Evolutionary conservation across 495 filamentous ascomycete genomes (phyloP).

Genomic region (Aspergillus kassunensis): DNA sequence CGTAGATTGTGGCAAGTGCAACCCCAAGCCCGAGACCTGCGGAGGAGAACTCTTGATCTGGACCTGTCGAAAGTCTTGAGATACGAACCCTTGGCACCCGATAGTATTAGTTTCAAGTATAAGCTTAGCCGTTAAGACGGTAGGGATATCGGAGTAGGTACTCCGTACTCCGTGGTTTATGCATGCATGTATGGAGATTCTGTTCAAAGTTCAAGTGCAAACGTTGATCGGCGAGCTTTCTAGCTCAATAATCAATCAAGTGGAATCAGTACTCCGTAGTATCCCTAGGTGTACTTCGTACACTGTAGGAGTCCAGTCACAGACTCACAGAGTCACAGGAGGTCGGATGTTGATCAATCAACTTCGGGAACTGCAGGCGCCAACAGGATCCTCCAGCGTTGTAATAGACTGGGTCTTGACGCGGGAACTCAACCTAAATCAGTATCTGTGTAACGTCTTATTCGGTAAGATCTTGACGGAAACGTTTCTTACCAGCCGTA

Average conservation of each 20-base stretch:
- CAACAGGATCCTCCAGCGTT: background rate
- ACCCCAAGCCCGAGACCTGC: too few relatives aligned
- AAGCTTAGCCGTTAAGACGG: background rate
- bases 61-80: conserved; percentile 5
- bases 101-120: background rate
- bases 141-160: too few relatives aligned
- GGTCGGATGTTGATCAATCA: background rate
- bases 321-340: too few relatives aligned
- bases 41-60: background rate
- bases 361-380: background rate
- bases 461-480: conserved; percentile 17
- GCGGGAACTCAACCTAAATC: conserved; percentile 4
- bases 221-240: background rate
- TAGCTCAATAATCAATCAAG: too few relatives aligned
- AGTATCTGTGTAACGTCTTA: conserved; percentile 4
- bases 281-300: too few relatives aligned
- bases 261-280: too few relatives aligned
- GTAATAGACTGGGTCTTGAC: conserved; percentile 1
- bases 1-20: too few relatives aligned
- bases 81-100: background rate
- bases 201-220: too few relatives aligned
- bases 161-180: too few relatives aligned
- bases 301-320: background rate
- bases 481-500: conserved; percentile 18
- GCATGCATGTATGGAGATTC: too few relatives aligned